Evolutionary conservation across 495 filamentous ascomycete genomes (phyloP).

Genomic region (Aspergillus kassunensis): DNA sequence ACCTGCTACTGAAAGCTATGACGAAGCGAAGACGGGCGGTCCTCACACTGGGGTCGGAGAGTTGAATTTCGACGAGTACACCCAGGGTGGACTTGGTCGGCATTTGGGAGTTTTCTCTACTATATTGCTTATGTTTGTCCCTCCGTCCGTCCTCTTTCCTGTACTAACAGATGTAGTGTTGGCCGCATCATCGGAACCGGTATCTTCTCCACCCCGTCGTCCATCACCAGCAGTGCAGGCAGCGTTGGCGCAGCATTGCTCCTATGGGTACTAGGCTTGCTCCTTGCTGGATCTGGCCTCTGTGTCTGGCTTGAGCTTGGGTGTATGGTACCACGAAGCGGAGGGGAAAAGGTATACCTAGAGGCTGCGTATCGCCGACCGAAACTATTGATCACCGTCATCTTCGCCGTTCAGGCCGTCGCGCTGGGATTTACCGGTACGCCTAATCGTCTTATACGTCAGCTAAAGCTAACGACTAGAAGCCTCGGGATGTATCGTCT

Average conservation of each 20-base stretch:
- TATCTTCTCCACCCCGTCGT: slow-evolving; percentile 66
- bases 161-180: neutral
- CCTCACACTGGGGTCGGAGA: neutral
- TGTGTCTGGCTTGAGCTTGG: slow-evolving; percentile 62
- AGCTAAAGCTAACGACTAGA: neutral
- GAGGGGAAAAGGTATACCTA: slow-evolving; percentile 69
- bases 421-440: slow-evolving; percentile 4
- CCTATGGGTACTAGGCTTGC: slow-evolving; percentile 58
- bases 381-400: slow-evolving; percentile 1
- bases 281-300: slow-evolving; percentile 55
- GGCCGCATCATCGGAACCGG: slow-evolving; percentile 20
- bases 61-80: slow-evolving; percentile 2
- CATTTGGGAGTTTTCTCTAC: slow-evolving; percentile 4
- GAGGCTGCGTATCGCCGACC: slow-evolving; percentile 32
- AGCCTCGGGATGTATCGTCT: slow-evolving; percentile 11
- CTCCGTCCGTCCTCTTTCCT: neutral
- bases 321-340: slow-evolving; percentile 60
- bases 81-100: slow-evolving; percentile 3
- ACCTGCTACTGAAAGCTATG: neutral
- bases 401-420: slow-evolving; percentile 2
- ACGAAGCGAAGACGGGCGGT: neutral
- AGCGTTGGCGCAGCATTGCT: slow-evolving; percentile 60
- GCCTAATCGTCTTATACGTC: neutral
- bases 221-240: slow-evolving; percentile 56
- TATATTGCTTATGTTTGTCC: neutral